phyloP scores from a whole-genome alignment of 73 alveolate species.

The Symbiodinium natans region DNA sequence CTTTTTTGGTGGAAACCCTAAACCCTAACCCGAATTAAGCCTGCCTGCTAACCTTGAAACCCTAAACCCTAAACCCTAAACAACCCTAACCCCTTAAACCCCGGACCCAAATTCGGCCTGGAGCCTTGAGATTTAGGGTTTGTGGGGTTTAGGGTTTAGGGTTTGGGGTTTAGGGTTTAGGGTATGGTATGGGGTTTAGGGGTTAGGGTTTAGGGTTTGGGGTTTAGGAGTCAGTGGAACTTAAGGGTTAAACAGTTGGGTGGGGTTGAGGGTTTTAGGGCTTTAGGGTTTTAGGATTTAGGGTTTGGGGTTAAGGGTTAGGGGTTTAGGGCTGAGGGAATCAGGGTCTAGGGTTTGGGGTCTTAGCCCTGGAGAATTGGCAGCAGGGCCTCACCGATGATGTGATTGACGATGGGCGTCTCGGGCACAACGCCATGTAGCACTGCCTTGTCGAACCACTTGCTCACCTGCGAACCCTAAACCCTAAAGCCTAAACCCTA shows the following conservation, averaged over 20 bases:
- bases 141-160: not conserved
- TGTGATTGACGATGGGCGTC: conserved; percentile 70
- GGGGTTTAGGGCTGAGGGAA: too few relatives aligned
- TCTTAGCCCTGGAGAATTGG: not conserved
- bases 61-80: not conserved
- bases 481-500: too few relatives aligned
- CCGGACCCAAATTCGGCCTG: not conserved
- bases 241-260: too few relatives aligned
- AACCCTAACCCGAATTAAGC: too few relatives aligned
- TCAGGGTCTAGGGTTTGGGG: too few relatives aligned
- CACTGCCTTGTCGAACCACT: conserved; percentile 71
- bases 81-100: not conserved
- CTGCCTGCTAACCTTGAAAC: not conserved
- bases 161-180: not conserved
- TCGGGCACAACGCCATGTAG: conserved; percentile 63
- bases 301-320: too few relatives aligned
- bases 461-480: not conserved
- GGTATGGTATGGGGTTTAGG: too few relatives aligned
- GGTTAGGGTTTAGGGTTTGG: too few relatives aligned
- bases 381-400: conserved; percentile 27
- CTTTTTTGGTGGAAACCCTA: too few relatives aligned
- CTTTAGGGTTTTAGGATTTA: too few relatives aligned
- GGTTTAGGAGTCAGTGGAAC: too few relatives aligned
- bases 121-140: not conserved
- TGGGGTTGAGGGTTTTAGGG: not conserved